Percentiles rank a stretch among this genome's conserved stretches.
phyloP scores from a whole-genome alignment of 129 eudicot species.

The Flaveria trinervia region DNA sequence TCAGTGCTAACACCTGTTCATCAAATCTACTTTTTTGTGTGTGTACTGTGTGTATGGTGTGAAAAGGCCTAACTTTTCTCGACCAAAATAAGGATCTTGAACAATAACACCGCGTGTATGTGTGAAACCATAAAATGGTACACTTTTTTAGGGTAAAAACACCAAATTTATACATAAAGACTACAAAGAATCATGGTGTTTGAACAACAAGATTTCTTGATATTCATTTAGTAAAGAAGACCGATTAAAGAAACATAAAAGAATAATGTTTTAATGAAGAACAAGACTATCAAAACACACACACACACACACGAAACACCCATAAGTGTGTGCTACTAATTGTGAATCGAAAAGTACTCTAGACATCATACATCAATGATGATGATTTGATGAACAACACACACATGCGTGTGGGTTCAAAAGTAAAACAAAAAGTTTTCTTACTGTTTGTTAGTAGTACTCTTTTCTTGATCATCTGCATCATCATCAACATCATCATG shows the following conservation, averaged over 20 bases:
- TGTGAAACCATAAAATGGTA: conserved; percentile 35
- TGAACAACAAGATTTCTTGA: conserved; percentile 9
- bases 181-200: conserved; percentile 21
- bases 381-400: background rate
- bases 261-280: background rate
- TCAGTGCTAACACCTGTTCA: conserved; percentile 28
- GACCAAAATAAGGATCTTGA: conserved; percentile 34
- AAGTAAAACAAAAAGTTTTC: conserved; percentile 24
- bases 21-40: conserved; percentile 26
- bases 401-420: conserved; percentile 14
- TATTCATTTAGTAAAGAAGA: background rate
- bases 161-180: conserved; percentile 15
- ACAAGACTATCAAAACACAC: background rate
- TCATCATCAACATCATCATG: conserved; percentile 13
- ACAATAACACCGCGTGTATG: conserved; percentile 32
- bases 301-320: conserved; percentile 11
- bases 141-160: conserved; percentile 24
- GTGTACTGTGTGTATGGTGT: background rate
- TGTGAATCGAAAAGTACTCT: background rate
- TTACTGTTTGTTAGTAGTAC: conserved; percentile 64
- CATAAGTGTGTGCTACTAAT: conserved; percentile 19
- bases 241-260: background rate
- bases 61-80: conserved; percentile 34
- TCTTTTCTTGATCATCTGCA: conserved; percentile 50
- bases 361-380: conserved; percentile 19